Percentiles rank a stretch among this genome's conserved stretches.
These are phyloP conservation scores for Apophysomyces elegans DNA, from an alignment of 371 early-diverging fungal species.

Conservation along the genomic window DNA sequence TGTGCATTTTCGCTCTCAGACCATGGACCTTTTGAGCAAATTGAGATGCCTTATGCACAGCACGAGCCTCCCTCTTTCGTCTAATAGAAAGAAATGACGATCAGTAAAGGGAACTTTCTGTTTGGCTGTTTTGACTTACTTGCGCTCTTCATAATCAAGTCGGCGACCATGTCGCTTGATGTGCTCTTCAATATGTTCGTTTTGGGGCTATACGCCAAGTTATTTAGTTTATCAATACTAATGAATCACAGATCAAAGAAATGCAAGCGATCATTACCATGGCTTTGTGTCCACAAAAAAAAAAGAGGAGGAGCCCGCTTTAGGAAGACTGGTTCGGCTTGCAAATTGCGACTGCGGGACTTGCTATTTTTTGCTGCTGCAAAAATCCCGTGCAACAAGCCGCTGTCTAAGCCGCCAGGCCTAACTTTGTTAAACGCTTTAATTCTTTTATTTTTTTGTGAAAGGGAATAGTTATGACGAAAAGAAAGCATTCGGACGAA, in stretches of 20 bases:
- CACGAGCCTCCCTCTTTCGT: conserved; percentile 97
- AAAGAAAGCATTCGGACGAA: not conserved
- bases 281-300: not conserved
- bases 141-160: conserved; percentile 96
- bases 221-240: conserved; percentile 36
- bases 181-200: conserved; percentile 99
- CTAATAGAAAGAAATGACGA: conserved; percentile 40
- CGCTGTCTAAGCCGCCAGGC: no score
- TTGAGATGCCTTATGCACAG: conserved; percentile 89
- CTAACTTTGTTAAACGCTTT: no score
- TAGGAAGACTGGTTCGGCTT: not conserved
- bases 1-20: conserved; percentile 98
- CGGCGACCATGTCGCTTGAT: conserved; percentile 98
- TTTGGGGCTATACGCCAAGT: conserved; percentile 89
- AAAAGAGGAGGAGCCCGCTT: not conserved
- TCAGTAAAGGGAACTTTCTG: no score
- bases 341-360: no score
- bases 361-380: no score
- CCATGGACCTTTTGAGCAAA: conserved; percentile 98
- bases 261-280: conserved; percentile 21
- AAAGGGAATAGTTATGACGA: not conserved
- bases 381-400: no score
- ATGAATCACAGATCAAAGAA: not conserved
- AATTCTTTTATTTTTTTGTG: no score
- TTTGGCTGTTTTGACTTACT: conserved; percentile 55